Evolutionary conservation across 345 rosid species (phyloP), one percentile per base, ranked within the genome.

Genomic region (Gossypium sturtianum): DNA sequence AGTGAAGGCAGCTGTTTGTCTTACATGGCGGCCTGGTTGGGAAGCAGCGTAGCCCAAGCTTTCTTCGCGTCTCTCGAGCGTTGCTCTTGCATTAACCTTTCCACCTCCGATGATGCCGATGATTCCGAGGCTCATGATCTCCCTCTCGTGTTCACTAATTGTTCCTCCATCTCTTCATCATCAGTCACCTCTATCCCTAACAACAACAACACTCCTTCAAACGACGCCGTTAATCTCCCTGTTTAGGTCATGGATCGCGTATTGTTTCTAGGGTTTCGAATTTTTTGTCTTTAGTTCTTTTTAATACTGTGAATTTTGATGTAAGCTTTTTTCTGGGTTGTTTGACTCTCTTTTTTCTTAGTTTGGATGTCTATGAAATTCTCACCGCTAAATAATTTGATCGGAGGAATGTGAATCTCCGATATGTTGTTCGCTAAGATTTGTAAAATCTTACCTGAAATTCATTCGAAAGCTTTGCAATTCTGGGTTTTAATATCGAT

Each of bases 61-160:
- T 85, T 85, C 77, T 85, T 85, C 83, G 79, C 84, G 44, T 85
- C 88, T 76, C 81, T 85, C 27, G 86, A 85, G 52, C 83, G 83
- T 9, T 85, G 88, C 61, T 81, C 86, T 44, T 85, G 88, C 79
- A 85, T 85, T 73, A 79, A 85, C 49, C 86, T 85, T 44, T 77
- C 84, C 57, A 85, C 88, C 73, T 72, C 86, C 64, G 88, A 83
- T 60, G 86, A 85, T 72, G 84, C 79, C 48, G 70, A 66, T n/a
- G 72, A 75, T 47, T 66, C 72, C 53, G 88, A 83, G 34, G 77
- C 86, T 54, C 79, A 79, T 67, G 88, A 85, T 68, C 88, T 74
- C 61, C 88, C 84, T 27, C 82, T 85, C 75, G 77, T 82, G 83
- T 67, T 77, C 79, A 51, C 79, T 69, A 66, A 61, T 25, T 65